phyloP scores from a whole-genome alignment of 2,329 filamentous ascomycete species.

The Aureobasidium namibiae region DNA sequence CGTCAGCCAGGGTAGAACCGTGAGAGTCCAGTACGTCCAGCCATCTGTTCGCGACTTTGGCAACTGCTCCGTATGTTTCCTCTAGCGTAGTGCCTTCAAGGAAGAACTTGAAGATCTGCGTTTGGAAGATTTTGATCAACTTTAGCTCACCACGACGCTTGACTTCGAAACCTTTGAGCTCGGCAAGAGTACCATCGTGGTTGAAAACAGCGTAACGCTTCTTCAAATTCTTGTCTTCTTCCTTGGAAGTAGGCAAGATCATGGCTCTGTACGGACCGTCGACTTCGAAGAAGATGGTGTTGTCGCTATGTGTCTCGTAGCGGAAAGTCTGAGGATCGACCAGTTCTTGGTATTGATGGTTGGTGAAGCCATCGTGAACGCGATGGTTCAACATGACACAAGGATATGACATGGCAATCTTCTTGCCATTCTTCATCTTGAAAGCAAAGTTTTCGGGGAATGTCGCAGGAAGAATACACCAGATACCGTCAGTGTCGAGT shows the following conservation, averaged over 20 bases:
- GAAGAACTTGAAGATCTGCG: conserved; percentile 99
- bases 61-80: conserved; percentile 85
- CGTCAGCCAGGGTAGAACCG: conserved; percentile 82
- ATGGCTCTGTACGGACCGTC: conserved; percentile 97
- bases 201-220: conserved; percentile 99
- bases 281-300: conserved; percentile 98
- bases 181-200: conserved; percentile 87
- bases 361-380: conserved; percentile 90
- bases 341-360: conserved; percentile 92
- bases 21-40: conserved; percentile 87
- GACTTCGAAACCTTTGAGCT: conserved; percentile 94
- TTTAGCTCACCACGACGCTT: conserved; percentile 97
- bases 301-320: conserved; percentile 96
- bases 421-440: conserved; percentile 92
- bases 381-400: conserved; percentile 99
- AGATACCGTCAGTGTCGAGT: conserved; percentile 96
- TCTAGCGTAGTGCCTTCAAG: conserved; percentile 78
- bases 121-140: conserved; percentile 99
- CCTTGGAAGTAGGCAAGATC: conserved; percentile 94
- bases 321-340: conserved; percentile 70
- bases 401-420: conserved; percentile 90
- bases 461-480: conserved; percentile 94
- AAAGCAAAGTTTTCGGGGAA: conserved; percentile 97
- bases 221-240: conserved; percentile 99
- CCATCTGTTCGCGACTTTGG: conserved; percentile 93